Base-by-base conservation (phyloP, 148 eudicot species). In the Talinum fruticosum region DNA sequence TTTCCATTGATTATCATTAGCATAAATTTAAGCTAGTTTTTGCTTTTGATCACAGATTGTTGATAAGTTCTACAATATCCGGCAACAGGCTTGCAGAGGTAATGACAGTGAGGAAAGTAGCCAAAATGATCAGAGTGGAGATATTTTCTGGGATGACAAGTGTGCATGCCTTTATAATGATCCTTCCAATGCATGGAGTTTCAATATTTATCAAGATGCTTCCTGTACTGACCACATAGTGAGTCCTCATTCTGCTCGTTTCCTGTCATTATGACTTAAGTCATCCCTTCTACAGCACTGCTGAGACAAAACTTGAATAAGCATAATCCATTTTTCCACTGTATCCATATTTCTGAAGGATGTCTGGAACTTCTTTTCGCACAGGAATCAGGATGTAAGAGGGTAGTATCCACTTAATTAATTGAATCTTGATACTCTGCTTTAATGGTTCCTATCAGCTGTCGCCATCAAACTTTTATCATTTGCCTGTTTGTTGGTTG, bases 161-260 rank as follows among this genome's bases (percentile, higher is more conserved):
- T 91, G 97, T 76, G 86, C 84, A 62, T 75, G 79, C 73, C 95
- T 96, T 72, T 77, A 84, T 80, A 65, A 85, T 69, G 99, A 93
- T 87, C 85, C 92, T 24, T 78, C 76, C 28, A 94, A 93, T 76
- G 81, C 75, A 75, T 95, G 99, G 99, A 90, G 88, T 76, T 93
- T 91, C 80, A 81, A 81, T 81, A 84, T 83, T 82, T 82, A 87
- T 59, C 86, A 85, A 80, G 93, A 91, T 83, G 81, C 92, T 85
- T 83, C 94, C 79, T 82, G 89, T 73, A 83, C 87, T 54, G 83
- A 84, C 66, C 90, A 91, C 81, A 86, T 91, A 73, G 97, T 96
- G 87, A 87, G 97, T 88, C 71, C 68, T 84, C 72, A 68, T 70
- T 71, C 41, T 61, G 19, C 69, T 69, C 13, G 35, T 72, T 37